A percentile compares a stretch with the other conserved stretches of the same genome.
Conservation (phyloP, 371 early-diverging fungal genomes). For the Sporodiniella umbellata region DNA sequence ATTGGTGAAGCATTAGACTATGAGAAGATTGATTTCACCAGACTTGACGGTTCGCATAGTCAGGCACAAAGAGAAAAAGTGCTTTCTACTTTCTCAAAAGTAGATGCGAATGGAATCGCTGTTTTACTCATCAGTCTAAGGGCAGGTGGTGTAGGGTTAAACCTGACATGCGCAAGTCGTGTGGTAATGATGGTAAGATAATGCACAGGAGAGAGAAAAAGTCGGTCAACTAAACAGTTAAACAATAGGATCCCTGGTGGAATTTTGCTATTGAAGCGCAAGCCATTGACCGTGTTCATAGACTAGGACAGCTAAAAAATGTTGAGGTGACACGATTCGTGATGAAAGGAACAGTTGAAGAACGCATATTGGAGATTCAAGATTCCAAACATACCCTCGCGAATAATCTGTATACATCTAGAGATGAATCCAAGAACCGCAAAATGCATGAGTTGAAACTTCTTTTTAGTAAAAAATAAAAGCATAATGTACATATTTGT, state of each 20-base stretch:
- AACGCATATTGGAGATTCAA: slow-evolving; percentile 63
- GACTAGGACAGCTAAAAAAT: slow-evolving; percentile 71
- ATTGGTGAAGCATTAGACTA: slow-evolving; percentile 54
- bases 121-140: slow-evolving; percentile 83
- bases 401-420: slow-evolving; percentile 51
- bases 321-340: slow-evolving; percentile 62
- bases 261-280: slow-evolving; percentile 78
- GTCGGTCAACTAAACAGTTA: neutral
- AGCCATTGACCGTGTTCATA: slow-evolving; percentile 87
- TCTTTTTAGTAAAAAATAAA: slow-evolving; percentile 28
- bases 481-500: neutral
- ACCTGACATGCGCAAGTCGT: slow-evolving; percentile 76
- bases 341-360: slow-evolving; percentile 58
- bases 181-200: slow-evolving; percentile 69
- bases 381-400: slow-evolving; percentile 53
- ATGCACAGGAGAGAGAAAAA: neutral
- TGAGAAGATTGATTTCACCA: slow-evolving; percentile 50
- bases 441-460: slow-evolving; percentile 51
- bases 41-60: slow-evolving; percentile 69
- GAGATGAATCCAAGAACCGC: slow-evolving; percentile 39
- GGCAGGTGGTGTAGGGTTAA: slow-evolving; percentile 89
- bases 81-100: slow-evolving; percentile 49
- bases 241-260: slow-evolving; percentile 80
- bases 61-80: slow-evolving; percentile 61
- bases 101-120: slow-evolving; percentile 29